phyloP scores from a whole-genome alignment of 176 grass and related monocot genomes.

The Musa itinerans region DNA sequence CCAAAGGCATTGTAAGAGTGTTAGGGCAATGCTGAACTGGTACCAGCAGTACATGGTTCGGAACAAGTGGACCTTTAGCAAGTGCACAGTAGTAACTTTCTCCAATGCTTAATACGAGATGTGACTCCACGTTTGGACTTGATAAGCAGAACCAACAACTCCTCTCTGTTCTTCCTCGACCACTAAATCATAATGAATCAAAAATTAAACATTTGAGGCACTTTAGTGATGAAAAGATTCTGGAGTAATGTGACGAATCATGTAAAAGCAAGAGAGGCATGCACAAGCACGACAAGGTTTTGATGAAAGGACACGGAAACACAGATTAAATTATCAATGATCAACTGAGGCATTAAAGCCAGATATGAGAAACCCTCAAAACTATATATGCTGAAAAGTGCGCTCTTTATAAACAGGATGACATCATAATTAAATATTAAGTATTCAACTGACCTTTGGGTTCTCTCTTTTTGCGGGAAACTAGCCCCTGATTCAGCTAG shows the following conservation, averaged over 20 bases:
- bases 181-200: conserved; percentile 19
- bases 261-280: background rate
- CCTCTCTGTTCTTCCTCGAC: conserved; percentile 37
- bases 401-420: background rate
- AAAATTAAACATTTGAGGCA: conserved; percentile 20
- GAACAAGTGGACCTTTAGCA: conserved; percentile 85
- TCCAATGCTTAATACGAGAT: conserved; percentile 74
- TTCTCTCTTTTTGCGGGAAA: conserved; percentile 35
- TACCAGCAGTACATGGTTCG: conserved; percentile 66
- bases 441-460: conserved; percentile 40
- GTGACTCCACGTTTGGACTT: conserved; percentile 72
- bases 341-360: background rate
- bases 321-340: background rate
- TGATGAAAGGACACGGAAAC: background rate
- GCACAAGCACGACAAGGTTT: background rate
- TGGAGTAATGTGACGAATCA: background rate
- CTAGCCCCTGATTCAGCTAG: conserved; percentile 44
- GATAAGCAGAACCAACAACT: conserved; percentile 98
- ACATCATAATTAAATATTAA: background rate
- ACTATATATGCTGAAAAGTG: too few species aligned
- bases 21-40: conserved; percentile 68
- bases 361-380: background rate
- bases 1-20: conserved; percentile 54
- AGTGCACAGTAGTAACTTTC: conserved; percentile 87
- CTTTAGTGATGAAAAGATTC: background rate